These are phyloP conservation scores for Fusarium domesticum DNA, from an alignment of 2,329 filamentous ascomycete species.

Conservation along the genomic window DNA sequence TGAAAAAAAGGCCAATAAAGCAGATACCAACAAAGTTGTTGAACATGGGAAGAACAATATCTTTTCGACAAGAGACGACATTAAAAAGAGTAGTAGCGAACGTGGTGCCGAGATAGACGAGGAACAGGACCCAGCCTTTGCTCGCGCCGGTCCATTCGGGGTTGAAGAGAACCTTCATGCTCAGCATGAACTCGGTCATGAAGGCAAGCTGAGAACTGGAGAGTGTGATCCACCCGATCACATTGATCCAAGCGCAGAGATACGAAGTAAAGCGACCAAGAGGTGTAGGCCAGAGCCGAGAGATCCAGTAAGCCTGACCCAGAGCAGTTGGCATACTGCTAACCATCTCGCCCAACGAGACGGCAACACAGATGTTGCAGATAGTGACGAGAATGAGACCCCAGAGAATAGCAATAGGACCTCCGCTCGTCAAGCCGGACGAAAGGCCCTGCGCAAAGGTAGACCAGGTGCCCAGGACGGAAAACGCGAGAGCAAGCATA, in stretches of 20 bases:
- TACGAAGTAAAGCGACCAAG: constrained; percentile 51
- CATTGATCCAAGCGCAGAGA: constrained; percentile 59
- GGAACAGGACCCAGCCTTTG: constrained; percentile 52
- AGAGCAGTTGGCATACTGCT: constrained; percentile 59
- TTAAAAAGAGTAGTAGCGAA: constrained; percentile 49
- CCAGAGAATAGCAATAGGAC: constrained; percentile 54
- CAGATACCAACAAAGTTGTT: constrained; percentile 56
- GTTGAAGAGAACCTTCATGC: constrained; percentile 54
- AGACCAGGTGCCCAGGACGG: constrained; percentile 56
- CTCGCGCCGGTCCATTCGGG: constrained; percentile 43
- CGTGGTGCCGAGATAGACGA: constrained; percentile 53
- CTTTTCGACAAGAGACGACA: constrained; percentile 47
- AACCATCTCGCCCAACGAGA: constrained; percentile 54
- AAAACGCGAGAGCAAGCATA: constrained; percentile 57
- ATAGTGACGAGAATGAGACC: constrained; percentile 50
- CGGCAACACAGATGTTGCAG: constrained; percentile 52
- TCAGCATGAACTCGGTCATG: constrained; percentile 55
- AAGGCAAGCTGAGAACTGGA: constrained; percentile 55
- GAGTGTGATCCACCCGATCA: constrained; percentile 57
- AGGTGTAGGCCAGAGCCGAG: constrained; percentile 35
- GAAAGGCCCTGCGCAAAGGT: constrained; percentile 50
- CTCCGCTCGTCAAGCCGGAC: constrained; percentile 53
- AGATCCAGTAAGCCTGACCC: constrained; percentile 57
- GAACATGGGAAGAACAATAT: constrained; percentile 42
- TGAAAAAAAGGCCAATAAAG: constrained; percentile 51